Base-by-base conservation (phyloP, 805 yeast genomes). In the Kazachstania kunashirensis region DNA sequence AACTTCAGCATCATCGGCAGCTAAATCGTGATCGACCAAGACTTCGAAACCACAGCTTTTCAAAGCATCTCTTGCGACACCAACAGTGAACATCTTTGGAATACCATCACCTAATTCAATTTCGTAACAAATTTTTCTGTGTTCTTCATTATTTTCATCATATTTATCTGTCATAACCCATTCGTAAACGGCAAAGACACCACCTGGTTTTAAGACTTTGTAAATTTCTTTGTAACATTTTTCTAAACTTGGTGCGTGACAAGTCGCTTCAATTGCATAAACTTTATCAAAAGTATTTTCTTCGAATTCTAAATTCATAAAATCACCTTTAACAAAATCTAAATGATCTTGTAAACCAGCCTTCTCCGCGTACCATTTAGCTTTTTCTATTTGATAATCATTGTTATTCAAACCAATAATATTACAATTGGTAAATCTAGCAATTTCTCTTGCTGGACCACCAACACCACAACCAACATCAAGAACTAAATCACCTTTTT, bases 381-480 rank as follows among this genome's bases (percentile, higher is more conserved):
- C 97, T 61, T 94, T 84, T 56, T 79, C 88, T 52, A 89, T 81
- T 71, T 92, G 94, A 68, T 92, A 92, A 65, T 92, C 98, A 61
- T 92, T 92, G 71, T 92, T 89, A 70, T 89, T 89, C 53, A 89
- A 71, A 35, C 98, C 98, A 44, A 83, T 83, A 58, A 89, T 71
- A 51, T 75, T 67, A 66, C 86, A 80, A 53, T 80, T 85, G 35
- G 97, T 81, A 70, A 89, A 89, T 59, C 95, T 77, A 43, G 81
- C 72, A 55, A 89, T 89, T 68, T 92, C 96, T 63, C 96, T 81
- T 16, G 95, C 96, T 53, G 98, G 98, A 29, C 98, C 98, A 59
- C 98, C 98, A 52, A 89, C 95, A 71, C 98, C 98, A 69, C 98
- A 92, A 33, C 98, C 98, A 40, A 89, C 98, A 59, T 89, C 98